phyloP scores from a whole-genome alignment of 805 yeast genomes.

The Ogataea neopini region DNA sequence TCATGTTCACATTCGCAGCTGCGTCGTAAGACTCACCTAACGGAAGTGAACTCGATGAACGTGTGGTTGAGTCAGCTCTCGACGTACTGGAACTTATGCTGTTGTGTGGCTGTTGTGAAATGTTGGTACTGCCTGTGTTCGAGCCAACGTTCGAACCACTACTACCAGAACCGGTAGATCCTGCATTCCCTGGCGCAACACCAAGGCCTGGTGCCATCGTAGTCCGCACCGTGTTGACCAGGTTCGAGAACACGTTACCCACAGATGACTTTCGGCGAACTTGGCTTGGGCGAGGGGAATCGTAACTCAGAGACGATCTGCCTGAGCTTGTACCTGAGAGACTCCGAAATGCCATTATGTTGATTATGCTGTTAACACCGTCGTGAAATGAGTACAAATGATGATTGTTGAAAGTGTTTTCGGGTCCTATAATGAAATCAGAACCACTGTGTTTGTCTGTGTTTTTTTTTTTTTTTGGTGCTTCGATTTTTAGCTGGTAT shows the following conservation, averaged over 20 bases:
- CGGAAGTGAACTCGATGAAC: conserved; percentile 20
- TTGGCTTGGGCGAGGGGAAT: conserved; percentile 18
- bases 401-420: too few relatives aligned
- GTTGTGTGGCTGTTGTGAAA: conserved; percentile 3
- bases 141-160: not conserved
- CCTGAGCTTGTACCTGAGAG: conserved; percentile 23
- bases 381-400: not conserved
- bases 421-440: too few relatives aligned
- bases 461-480: not conserved
- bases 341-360: conserved; percentile 22
- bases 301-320: conserved; percentile 24
- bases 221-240: conserved; percentile 31
- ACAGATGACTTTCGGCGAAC: conserved; percentile 32
- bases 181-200: not conserved
- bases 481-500: not conserved
- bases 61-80: conserved; percentile 13
- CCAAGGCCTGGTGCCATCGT: conserved; percentile 12
- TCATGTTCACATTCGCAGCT: not conserved
- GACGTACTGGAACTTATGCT: conserved; percentile 7
- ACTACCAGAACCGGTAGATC: not conserved
- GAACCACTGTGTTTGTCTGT: not conserved
- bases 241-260: conserved; percentile 27
- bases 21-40: conserved; percentile 10
- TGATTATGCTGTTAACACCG: not conserved
- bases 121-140: not conserved